Conservation (phyloP, 1,284 basidiomycete genomes). For the Phaffia rhodozyma region DNA sequence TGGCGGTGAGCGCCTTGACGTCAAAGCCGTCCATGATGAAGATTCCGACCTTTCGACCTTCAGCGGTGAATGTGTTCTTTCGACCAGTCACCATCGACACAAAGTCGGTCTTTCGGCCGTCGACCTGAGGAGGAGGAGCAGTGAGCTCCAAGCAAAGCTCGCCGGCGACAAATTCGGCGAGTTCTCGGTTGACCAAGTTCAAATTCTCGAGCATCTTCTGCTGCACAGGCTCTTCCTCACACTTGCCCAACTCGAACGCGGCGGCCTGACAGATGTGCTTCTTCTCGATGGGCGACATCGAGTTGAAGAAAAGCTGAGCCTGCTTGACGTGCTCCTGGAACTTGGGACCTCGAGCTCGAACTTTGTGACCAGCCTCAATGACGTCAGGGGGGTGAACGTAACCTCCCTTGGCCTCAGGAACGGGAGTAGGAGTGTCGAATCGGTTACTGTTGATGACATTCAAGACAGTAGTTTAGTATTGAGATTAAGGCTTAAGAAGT, state of each 20-base stretch:
- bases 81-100: constrained; percentile 48
- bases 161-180: too few species aligned
- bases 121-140: constrained; percentile 39
- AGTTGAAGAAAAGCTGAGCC: constrained; percentile 67
- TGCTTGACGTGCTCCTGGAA: constrained; percentile 44
- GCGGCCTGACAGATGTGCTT: constrained; percentile 52
- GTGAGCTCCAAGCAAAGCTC: too few species aligned
- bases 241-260: constrained; percentile 66
- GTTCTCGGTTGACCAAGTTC: constrained; percentile 33
- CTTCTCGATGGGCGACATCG: constrained; percentile 53
- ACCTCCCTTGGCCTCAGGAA: constrained; percentile 42
- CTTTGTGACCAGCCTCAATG: constrained; percentile 48
- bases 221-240: constrained; percentile 59
- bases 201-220: constrained; percentile 52
- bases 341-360: constrained; percentile 54
- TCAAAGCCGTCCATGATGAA: constrained; percentile 63
- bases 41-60: constrained; percentile 56
- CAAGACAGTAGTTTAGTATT: too few species aligned
- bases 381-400: constrained; percentile 38
- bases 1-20: constrained; percentile 43
- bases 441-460: constrained; percentile 40
- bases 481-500: too few species aligned
- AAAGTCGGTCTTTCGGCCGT: constrained; percentile 45
- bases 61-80: constrained; percentile 35
- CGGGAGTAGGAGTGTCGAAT: constrained; percentile 43